Percentiles rank a stretch among this genome's conserved stretches.
Evolutionary conservation across 2,329 filamentous ascomycete genomes (phyloP).

Genomic region (Cladophialophora exuberans): DNA sequence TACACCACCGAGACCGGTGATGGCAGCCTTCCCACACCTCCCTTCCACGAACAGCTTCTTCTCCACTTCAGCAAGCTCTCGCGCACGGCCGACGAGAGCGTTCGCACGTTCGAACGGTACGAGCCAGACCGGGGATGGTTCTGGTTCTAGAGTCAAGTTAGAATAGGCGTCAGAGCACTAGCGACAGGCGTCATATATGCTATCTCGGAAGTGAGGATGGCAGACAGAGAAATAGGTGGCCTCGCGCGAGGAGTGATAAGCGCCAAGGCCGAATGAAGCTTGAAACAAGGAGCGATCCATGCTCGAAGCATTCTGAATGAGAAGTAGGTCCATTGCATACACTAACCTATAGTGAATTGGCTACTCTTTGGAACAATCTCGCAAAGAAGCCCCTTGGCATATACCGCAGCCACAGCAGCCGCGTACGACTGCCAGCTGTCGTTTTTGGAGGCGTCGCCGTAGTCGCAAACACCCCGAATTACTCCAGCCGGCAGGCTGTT

Average conservation of each 20-base stretch:
- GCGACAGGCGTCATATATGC: no score
- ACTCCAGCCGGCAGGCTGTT: not conserved
- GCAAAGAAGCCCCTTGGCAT: constrained; percentile 30
- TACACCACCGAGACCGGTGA: constrained; percentile 33
- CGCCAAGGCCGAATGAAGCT: not conserved
- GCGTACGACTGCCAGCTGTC: constrained; percentile 36
- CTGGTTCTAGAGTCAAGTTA: no score
- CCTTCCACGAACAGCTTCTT: not conserved
- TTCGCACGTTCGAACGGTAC: not conserved
- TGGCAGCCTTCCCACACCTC: constrained; percentile 5
- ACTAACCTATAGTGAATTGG: no score
- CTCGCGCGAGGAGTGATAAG: not conserved
- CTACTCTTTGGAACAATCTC: not conserved
- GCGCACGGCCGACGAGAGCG: not conserved
- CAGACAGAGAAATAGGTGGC: no score
- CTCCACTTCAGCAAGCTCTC: not conserved
- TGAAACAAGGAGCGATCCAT: no score
- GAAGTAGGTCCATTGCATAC: no score
- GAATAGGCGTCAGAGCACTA: no score
- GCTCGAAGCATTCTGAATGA: no score
- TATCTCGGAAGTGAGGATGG: no score
- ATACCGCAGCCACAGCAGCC: constrained; percentile 33
- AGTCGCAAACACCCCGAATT: not conserved
- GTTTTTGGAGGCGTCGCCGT: constrained; percentile 5
- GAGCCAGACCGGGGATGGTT: not conserved